Evolutionary conservation across 805 yeast species (phyloP), one percentile per base, ranked within the genome.

Genomic region (Starmerella ratchasimensis): DNA sequence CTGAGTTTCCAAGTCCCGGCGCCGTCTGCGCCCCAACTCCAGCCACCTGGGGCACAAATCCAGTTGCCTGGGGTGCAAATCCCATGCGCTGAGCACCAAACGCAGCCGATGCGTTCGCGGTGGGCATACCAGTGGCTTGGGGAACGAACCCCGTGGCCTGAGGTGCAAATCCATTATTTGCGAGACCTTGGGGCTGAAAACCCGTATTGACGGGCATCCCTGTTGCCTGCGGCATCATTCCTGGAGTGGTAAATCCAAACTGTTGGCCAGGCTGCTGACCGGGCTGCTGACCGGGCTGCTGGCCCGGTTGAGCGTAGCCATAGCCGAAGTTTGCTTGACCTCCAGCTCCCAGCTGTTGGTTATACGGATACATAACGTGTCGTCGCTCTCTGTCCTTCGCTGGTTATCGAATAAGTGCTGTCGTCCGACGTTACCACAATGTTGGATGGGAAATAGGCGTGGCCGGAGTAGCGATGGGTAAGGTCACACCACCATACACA

Each of bases 1-100:
- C 68, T 64, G 21, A 34, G 33, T 36, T 31, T 32, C 38, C 32
- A 25, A 36, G 55, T 28, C 51, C 53, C 28, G 45, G 50, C 32
- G 53, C 42, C 20, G 51, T 52, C 38, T 43, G 38, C 41, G 48
- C 48, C 46, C 33, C 54, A 59, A 27, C 48, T 51, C 37, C 44
- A 8, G 28, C 8, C 17, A 7, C 16, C 25, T 13, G 28, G 13
- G 31, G 37, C 24, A 27, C 36, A 8, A 23, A 8, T 10, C 15
- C 31, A 8, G 38, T 13, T 15, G 21, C 7, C n/a, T 17, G 19
- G 8, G 29, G 31, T 10, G 36, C 27, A 11, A 14, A n/a, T 7
- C 36, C 30, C 36, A 15, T n/a, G 14, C 14, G 9, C 21, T 19
- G 23, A 7, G 20, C 16, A 10, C 8, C 11, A 7, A n/a, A 9